Conservation (phyloP, 139 green algal genomes). For the Diplosphaera chodatii region DNA sequence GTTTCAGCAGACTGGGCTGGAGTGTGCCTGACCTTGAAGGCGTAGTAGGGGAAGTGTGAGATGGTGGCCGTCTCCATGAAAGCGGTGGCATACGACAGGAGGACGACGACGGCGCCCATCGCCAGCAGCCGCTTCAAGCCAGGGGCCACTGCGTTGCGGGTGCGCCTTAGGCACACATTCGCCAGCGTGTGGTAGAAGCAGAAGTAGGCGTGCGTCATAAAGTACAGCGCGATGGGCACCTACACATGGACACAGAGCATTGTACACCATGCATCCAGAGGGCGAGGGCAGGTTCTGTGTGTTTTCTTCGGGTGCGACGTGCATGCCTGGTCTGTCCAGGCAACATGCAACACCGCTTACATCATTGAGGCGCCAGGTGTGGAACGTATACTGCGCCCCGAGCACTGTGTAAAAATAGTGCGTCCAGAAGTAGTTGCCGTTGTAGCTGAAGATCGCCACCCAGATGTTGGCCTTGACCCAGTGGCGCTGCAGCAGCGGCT, state of each 20-base stretch:
- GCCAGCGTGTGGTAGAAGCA: slow-evolving; percentile 93
- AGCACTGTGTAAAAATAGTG: slow-evolving; percentile 98
- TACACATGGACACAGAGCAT: slow-evolving; percentile 32
- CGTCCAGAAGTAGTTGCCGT: slow-evolving; percentile 99
- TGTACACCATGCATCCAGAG: no score
- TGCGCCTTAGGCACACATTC: slow-evolving; percentile 76
- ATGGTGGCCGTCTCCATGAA: slow-evolving; percentile 96
- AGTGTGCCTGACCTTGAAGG: slow-evolving; percentile 37
- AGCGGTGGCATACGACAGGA: slow-evolving; percentile 84
- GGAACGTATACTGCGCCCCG: slow-evolving; percentile 90
- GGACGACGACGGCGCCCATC: slow-evolving; percentile 50
- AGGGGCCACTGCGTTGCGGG: not conserved
- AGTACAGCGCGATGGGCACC: slow-evolving; percentile 89
- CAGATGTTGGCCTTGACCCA: slow-evolving; percentile 97
- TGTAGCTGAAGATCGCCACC: slow-evolving; percentile 94
- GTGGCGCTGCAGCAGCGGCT: slow-evolving; percentile 67
- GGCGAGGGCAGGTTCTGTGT: no score
- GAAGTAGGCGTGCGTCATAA: slow-evolving; percentile 99
- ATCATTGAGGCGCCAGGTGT: slow-evolving; percentile 70
- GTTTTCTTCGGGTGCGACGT: no score
- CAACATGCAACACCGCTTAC: slow-evolving; percentile 36
- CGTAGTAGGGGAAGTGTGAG: slow-evolving; percentile 93
- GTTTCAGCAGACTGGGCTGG: not conserved
- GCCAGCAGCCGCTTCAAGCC: slow-evolving; percentile 22
- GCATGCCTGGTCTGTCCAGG: no score